phyloP scores from a whole-genome alignment of 2,329 filamentous ascomycete species.

The Kalaharituber pfeilii region DNA sequence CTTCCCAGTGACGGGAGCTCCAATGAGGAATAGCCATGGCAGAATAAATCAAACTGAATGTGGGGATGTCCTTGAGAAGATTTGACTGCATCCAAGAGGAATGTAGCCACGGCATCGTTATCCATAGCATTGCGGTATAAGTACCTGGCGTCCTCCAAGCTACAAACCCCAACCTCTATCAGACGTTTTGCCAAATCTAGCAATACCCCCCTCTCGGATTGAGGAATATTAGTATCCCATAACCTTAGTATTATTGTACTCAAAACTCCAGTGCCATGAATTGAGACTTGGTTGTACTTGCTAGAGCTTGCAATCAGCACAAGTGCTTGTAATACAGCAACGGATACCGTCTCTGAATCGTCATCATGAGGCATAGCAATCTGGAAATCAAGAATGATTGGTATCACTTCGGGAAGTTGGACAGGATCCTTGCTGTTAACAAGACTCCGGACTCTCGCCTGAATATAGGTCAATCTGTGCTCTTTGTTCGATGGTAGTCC shows the following conservation, averaged over 20 bases:
- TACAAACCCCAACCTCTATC: constrained; percentile 58
- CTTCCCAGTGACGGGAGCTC: constrained; percentile 76
- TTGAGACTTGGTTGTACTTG: constrained; percentile 48
- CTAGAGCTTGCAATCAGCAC: constrained; percentile 42
- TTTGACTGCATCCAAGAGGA: constrained; percentile 56
- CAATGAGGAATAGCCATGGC: constrained; percentile 74
- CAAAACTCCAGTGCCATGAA: constrained; percentile 52
- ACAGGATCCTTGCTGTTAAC: constrained; percentile 25
- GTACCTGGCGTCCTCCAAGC: constrained; percentile 65
- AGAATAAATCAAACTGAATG: constrained; percentile 83
- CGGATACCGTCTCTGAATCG: constrained; percentile 31
- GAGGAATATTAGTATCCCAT: constrained; percentile 15
- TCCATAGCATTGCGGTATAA: constrained; percentile 43
- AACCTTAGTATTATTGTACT: constrained; percentile 19
- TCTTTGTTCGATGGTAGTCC: constrained; percentile 6
- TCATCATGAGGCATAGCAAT: constrained; percentile 22
- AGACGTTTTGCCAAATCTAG: constrained; percentile 43
- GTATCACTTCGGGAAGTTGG: constrained; percentile 29
- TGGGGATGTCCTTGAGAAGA: constrained; percentile 62
- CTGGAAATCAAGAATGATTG: constrained; percentile 24
- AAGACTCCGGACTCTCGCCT: constrained; percentile 22
- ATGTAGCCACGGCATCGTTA: constrained; percentile 42
- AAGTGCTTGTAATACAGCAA: constrained; percentile 50
- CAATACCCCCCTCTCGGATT: constrained; percentile 11
- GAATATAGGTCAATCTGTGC: constrained; percentile 8